Percentiles rank a stretch among this genome's conserved stretches.
These are phyloP conservation scores for Mortierella sp. DNA, from an alignment of 371 early-diverging fungal species.

Conservation along the genomic window DNA sequence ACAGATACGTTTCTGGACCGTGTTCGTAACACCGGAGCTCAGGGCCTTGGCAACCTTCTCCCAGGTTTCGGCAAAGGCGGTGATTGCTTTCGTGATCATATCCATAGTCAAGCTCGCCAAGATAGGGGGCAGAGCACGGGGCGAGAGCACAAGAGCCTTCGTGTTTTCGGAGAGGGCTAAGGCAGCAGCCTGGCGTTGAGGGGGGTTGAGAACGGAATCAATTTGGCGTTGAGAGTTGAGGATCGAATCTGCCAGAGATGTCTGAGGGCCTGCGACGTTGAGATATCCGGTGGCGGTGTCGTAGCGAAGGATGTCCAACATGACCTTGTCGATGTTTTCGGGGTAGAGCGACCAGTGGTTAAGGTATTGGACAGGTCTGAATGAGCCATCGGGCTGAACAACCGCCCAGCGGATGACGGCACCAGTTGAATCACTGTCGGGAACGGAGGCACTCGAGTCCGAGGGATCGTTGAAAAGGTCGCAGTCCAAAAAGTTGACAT, in stretches of 20 bases:
- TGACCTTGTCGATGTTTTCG: constrained; percentile 13
- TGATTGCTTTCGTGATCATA: constrained; percentile 3
- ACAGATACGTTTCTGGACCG: background rate
- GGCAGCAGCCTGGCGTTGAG: background rate
- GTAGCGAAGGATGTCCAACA: constrained; percentile 25
- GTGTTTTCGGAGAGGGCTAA: too few species aligned
- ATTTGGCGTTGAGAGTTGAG: background rate
- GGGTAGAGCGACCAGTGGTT: constrained; percentile 22
- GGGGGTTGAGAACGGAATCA: background rate
- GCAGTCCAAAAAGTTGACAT: background rate
- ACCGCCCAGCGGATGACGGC: constrained; percentile 16
- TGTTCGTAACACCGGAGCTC: background rate
- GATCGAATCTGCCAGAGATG: background rate
- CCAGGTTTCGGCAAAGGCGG: constrained; percentile 8
- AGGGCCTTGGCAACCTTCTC: constrained; percentile 6
- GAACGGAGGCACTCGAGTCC: background rate
- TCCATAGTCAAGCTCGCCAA: background rate
- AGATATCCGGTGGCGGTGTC: constrained; percentile 18
- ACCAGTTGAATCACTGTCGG: constrained; percentile 6
- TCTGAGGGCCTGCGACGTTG: background rate
- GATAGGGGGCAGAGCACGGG: constrained; percentile 2
- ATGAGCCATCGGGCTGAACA: constrained; percentile 15
- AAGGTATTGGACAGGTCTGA: constrained; percentile 16
- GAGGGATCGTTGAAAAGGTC: background rate
- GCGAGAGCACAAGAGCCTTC: too few species aligned